phyloP scores from a whole-genome alignment of 768 basidiomycete species.

The Sarcomyxa edulis region DNA sequence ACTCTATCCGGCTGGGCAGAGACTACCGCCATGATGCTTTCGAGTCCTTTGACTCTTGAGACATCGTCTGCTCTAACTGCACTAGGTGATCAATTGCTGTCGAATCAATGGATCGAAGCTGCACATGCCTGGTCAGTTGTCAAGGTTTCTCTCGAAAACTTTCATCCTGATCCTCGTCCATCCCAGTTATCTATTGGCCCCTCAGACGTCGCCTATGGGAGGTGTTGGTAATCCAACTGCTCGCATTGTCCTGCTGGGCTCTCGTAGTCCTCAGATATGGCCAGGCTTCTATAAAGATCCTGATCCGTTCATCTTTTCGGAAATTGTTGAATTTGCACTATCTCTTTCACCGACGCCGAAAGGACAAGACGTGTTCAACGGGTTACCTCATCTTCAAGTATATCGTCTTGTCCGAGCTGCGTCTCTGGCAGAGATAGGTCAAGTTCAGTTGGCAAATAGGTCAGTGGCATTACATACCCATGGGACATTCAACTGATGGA shows the following conservation, averaged over 20 bases:
- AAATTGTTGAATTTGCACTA: constrained; percentile 88
- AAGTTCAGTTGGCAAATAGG: constrained; percentile 73
- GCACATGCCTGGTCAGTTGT: constrained; percentile 83
- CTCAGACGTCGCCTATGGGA: constrained; percentile 70
- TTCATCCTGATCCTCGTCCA: neutral
- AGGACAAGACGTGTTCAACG: constrained; percentile 81
- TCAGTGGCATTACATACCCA: constrained; percentile 22
- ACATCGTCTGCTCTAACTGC: constrained; percentile 72
- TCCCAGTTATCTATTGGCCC: constrained; percentile 78
- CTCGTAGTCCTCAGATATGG: constrained; percentile 45
- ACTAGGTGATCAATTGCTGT: constrained; percentile 76
- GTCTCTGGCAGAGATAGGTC: constrained; percentile 75
- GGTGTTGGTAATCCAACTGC: constrained; percentile 63
- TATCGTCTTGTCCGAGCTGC: constrained; percentile 80
- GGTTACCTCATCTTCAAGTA: constrained; percentile 81
- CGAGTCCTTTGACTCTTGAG: constrained; percentile 63
- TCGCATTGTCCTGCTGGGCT: constrained; percentile 72
- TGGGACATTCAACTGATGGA: constrained; percentile 3
- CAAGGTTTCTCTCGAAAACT: neutral
- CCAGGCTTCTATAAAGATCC: constrained; percentile 56
- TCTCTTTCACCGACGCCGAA: constrained; percentile 69
- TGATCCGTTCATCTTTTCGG: constrained; percentile 80
- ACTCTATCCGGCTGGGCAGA: constrained; percentile 80
- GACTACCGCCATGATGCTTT: constrained; percentile 76
- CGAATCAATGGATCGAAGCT: constrained; percentile 73